Percentiles rank a stretch among this genome's conserved stretches.
Conservation (phyloP, 768 basidiomycete genomes). For the Trametes cingulata region DNA sequence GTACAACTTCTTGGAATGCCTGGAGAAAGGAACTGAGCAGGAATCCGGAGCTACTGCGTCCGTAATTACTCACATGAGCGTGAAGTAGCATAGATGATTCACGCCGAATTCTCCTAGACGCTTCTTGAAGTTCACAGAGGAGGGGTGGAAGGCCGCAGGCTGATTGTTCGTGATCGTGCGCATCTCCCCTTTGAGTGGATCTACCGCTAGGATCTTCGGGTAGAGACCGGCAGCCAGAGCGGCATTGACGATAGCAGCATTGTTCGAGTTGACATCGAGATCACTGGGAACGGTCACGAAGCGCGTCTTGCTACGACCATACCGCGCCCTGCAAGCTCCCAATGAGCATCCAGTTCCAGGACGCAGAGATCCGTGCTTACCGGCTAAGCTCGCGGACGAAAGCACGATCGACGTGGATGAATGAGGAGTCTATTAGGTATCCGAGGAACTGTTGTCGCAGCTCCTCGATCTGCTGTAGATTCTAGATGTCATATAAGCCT, state of each 20-base stretch:
- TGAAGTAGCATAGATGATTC: conserved; percentile 82
- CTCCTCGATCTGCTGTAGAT: conserved; percentile 95
- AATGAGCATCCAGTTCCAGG: neutral
- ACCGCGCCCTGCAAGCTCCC: conserved; percentile 57
- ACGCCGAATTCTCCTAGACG: conserved; percentile 69
- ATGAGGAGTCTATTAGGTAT: conserved; percentile 86
- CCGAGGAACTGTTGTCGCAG: conserved; percentile 73
- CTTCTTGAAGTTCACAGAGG: conserved; percentile 84
- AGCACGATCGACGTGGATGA: conserved; percentile 67
- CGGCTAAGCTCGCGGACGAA: conserved; percentile 73
- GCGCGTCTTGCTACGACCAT: conserved; percentile 69
- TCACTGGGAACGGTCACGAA: conserved; percentile 76
- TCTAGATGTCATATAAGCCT: conserved; percentile 44
- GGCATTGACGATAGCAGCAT: conserved; percentile 69
- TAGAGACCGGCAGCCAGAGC: conserved; percentile 86
- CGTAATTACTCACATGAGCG: conserved; percentile 64
- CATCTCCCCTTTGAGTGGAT: conserved; percentile 58
- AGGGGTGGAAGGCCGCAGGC: conserved; percentile 79
- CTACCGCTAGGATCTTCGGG: conserved; percentile 84
- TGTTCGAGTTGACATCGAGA: conserved; percentile 68
- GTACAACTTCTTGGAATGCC: conserved; percentile 93
- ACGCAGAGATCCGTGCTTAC: conserved; percentile 32
- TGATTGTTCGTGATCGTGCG: conserved; percentile 84
- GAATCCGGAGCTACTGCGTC: conserved; percentile 4
- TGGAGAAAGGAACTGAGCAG: conserved; percentile 33